Conservation (phyloP, 75 land plant genomes). For the Picea sitchensis region DNA sequence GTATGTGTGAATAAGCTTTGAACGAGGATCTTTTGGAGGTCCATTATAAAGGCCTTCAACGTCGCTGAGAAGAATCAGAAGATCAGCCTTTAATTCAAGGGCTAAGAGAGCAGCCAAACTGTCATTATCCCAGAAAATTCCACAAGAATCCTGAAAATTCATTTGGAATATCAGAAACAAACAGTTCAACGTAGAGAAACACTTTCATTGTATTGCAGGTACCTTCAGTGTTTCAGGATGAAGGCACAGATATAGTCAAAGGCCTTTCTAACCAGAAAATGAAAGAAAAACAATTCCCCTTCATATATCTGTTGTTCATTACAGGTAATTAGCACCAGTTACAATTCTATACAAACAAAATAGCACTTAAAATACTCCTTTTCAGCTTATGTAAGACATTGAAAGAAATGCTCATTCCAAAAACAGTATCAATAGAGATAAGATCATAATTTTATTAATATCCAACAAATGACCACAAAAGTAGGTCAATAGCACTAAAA, state of each 20-base stretch:
- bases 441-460: no score
- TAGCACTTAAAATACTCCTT: no score
- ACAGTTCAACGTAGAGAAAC: not conserved
- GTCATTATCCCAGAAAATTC: conserved; percentile 99
- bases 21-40: conserved; percentile 91
- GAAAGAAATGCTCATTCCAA: not conserved
- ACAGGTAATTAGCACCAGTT: no score
- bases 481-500: no score
- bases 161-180: not conserved
- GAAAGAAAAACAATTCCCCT: not conserved
- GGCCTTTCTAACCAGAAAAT: not conserved
- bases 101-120: conserved; percentile 90
- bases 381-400: not conserved
- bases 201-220: not conserved
- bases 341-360: no score
- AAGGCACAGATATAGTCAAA: not conserved
- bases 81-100: conserved; percentile 86
- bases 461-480: no score
- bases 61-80: conserved; percentile 91
- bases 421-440: not conserved
- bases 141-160: conserved; percentile 81
- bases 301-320: no score
- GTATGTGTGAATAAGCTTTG: conserved; percentile 85
- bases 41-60: conserved; percentile 98
- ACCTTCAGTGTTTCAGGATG: not conserved